These are phyloP conservation scores for Helminthosporium solani DNA, from an alignment of 2,329 filamentous ascomycete species.

Conservation along the genomic window DNA sequence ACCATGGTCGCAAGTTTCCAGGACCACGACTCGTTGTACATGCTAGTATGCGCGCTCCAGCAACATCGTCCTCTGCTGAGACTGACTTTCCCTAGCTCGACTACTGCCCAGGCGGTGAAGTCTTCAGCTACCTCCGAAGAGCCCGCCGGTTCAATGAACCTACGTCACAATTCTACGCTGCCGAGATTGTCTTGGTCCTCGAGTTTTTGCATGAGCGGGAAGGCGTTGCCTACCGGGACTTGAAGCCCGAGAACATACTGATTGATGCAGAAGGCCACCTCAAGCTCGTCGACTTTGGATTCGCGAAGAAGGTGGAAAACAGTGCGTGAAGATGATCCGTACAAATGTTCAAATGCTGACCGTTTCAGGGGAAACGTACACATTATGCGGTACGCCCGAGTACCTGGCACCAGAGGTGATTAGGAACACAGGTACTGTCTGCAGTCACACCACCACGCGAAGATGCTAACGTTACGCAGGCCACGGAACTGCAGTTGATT, in stretches of 20 bases:
- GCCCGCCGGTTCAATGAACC: conserved; percentile 76
- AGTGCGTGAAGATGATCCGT: conserved; percentile 39
- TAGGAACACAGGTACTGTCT: conserved; percentile 66
- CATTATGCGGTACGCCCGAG: conserved; percentile 79
- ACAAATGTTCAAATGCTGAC: conserved; percentile 9
- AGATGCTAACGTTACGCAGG: conserved; percentile 41
- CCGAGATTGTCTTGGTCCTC: conserved; percentile 79
- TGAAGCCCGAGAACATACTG: conserved; percentile 81
- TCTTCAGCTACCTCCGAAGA: conserved; percentile 79
- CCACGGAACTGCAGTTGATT: conserved; percentile 73
- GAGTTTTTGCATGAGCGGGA: conserved; percentile 79
- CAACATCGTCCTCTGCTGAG: not conserved
- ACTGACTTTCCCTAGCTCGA: conserved; percentile 56
- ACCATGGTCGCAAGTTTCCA: conserved; percentile 76
- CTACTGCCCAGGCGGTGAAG: conserved; percentile 80
- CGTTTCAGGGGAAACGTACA: conserved; percentile 68
- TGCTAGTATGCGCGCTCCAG: conserved; percentile 56
- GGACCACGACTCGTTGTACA: conserved; percentile 75
- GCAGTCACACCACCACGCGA: conserved; percentile 3
- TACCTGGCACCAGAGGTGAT: conserved; percentile 85
- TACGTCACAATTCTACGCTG: conserved; percentile 77
- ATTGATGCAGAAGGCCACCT: conserved; percentile 77
- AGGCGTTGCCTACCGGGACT: conserved; percentile 76
- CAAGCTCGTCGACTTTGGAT: conserved; percentile 82
- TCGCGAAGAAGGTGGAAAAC: conserved; percentile 74